These are phyloP conservation scores for Dioscorea zingiberensis DNA, from an alignment of 106 monocot species.

Conservation along the genomic window DNA sequence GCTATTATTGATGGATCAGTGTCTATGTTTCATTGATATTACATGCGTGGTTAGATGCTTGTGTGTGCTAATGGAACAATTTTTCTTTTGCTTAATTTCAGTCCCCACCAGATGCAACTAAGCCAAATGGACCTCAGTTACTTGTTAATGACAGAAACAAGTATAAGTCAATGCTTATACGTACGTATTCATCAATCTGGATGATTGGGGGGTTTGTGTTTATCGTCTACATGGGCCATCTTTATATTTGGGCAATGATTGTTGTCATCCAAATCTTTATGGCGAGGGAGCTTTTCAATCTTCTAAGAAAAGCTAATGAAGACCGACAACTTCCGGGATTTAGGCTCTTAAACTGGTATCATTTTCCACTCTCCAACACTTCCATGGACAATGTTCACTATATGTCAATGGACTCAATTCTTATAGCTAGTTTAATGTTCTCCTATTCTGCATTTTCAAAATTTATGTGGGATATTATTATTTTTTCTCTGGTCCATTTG, in stretches of 20 bases:
- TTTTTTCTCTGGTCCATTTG: conserved; percentile 3
- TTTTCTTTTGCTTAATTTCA: conserved; percentile 22
- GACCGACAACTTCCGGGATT: conserved; percentile 85
- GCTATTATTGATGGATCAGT: neutral
- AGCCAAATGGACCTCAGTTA: conserved; percentile 59
- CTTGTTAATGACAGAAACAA: conserved; percentile 82
- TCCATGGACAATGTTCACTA: too few species aligned
- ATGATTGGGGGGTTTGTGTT: conserved; percentile 77
- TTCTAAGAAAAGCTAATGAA: conserved; percentile 84
- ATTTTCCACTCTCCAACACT: too few species aligned
- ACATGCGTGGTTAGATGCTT: neutral
- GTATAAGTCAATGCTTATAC: conserved; percentile 89
- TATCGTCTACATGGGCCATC: conserved; percentile 92
- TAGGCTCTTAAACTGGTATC: conserved; percentile 90
- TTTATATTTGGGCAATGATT: conserved; percentile 95
- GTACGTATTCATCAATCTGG: conserved; percentile 86
- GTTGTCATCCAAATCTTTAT: conserved; percentile 95
- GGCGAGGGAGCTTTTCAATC: conserved; percentile 91
- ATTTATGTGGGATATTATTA: too few species aligned
- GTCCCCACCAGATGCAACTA: conserved; percentile 46
- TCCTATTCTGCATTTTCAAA: neutral
- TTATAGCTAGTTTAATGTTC: neutral
- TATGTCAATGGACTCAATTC: too few species aligned
- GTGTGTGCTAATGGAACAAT: neutral
- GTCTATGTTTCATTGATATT: neutral